Conservation (phyloP, 192 early-diverging fungal species). For the Cetraspora pellucida region DNA sequence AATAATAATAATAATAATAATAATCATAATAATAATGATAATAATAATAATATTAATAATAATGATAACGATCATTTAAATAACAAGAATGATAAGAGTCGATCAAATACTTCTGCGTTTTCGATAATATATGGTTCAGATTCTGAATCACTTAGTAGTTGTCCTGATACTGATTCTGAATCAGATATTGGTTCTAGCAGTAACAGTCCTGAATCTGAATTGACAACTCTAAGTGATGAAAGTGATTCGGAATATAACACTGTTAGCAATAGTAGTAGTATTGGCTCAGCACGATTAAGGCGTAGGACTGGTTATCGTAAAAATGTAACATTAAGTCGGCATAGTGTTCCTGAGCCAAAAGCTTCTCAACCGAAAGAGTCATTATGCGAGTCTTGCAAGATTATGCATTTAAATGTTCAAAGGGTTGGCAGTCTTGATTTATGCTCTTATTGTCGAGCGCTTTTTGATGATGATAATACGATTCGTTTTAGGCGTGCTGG, state of each 20-base stretch:
- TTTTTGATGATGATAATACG: conserved; percentile 19
- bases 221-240: neutral
- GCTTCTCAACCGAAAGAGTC: conserved; percentile 5
- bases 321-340: neutral
- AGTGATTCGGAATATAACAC: neutral
- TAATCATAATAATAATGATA: neutral
- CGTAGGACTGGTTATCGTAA: neutral
- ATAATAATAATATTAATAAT: neutral
- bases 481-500: conserved; percentile 28
- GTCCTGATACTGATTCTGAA: neutral
- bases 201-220: neutral
- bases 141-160: conserved; percentile 1
- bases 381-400: conserved; percentile 31
- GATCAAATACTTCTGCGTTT: neutral
- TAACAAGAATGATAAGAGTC: neutral
- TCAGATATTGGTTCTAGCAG: neutral
- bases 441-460: conserved; percentile 23
- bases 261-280: neutral
- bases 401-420: conserved; percentile 30
- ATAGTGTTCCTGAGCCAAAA: neutral
- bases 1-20: no score
- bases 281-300: neutral
- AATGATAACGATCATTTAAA: neutral
- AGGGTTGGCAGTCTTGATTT: conserved; percentile 21
- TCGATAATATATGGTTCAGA: neutral